Evolutionary conservation across 164 flowering plant genomes (phyloP).

Genomic region (Stephania japonica): DNA sequence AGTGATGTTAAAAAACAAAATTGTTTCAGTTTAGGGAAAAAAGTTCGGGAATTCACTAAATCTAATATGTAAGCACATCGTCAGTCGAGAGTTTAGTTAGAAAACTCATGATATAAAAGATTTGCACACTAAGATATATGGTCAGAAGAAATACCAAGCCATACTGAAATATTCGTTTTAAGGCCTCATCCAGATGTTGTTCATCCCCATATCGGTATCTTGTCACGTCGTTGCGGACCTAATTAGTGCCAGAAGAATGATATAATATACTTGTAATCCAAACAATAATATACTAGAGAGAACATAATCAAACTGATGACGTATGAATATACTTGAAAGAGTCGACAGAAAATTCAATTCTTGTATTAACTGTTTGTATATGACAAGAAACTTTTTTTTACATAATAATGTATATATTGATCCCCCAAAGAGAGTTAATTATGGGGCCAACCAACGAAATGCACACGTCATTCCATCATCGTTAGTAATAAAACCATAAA

Average conservation of each 20-base stretch:
- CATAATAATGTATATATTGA: background rate
- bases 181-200: constrained; percentile 94
- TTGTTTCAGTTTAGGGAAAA: background rate
- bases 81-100: background rate
- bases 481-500: background rate
- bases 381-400: background rate
- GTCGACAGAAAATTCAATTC: background rate
- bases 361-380: background rate
- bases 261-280: constrained; percentile 1
- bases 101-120: background rate
- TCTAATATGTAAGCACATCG: background rate
- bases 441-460: background rate
- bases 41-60: background rate
- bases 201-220: constrained; percentile 97
- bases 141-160: constrained; percentile 53
- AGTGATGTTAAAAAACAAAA: background rate
- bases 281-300: background rate
- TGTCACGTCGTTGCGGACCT: constrained; percentile 88
- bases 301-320: background rate
- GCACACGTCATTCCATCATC: background rate
- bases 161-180: constrained; percentile 88
- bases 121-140: background rate
- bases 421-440: background rate
- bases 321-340: background rate
- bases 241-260: constrained; percentile 11